phyloP scores from a whole-genome alignment of 768 basidiomycete species.

The Crassisporium funariophilum region DNA sequence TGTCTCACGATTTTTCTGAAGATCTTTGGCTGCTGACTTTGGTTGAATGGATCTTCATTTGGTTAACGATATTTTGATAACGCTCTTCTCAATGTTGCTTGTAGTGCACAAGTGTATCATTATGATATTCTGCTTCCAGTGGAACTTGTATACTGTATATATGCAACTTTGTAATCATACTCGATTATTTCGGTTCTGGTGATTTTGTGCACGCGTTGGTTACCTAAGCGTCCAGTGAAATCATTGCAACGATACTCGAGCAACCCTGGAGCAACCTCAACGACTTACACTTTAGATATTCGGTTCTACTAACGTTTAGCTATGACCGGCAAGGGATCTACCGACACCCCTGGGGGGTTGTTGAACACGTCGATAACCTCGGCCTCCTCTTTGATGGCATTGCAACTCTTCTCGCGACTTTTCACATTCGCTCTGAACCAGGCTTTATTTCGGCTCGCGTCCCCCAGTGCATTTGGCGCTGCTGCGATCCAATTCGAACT shows the following conservation, averaged over 20 bases:
- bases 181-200: slow-evolving; percentile 1
- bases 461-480: slow-evolving; percentile 85
- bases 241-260: too few species aligned
- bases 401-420: slow-evolving; percentile 83
- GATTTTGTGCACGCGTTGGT: not conserved
- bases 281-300: not conserved
- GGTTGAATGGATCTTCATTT: too few species aligned
- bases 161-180: slow-evolving; percentile 14
- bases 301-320: not conserved
- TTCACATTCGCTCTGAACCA: slow-evolving; percentile 93
- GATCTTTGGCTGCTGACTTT: not conserved
- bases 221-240: not conserved
- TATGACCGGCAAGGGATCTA: slow-evolving; percentile 1
- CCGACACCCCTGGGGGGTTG: slow-evolving; percentile 14
- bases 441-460: slow-evolving; percentile 77
- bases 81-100: slow-evolving; percentile 1
- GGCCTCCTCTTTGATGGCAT: slow-evolving; percentile 71
- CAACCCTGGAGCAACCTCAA: not conserved
- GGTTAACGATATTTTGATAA: too few species aligned
- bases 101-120: slow-evolving; percentile 18
- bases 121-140: slow-evolving; percentile 12
- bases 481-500: slow-evolving; percentile 95
- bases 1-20: slow-evolving; percentile 3
- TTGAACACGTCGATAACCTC: slow-evolving; percentile 41
- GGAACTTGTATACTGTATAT: slow-evolving; percentile 17